phyloP scores from a whole-genome alignment of 179 eudicot species.

The Nepenthes alata region DNA sequence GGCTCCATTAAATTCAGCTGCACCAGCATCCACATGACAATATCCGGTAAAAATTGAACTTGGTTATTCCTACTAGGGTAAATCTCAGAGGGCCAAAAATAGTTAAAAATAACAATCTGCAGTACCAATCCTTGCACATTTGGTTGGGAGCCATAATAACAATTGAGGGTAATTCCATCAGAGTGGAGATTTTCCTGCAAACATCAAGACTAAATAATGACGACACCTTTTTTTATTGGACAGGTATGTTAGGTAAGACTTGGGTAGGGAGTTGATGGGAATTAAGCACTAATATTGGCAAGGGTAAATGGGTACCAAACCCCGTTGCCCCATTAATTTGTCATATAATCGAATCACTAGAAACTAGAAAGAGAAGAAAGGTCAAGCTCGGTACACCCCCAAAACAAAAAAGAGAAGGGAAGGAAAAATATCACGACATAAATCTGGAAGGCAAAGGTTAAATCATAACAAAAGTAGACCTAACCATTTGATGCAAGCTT shows the following conservation, averaged over 20 bases:
- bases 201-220: slow-evolving; percentile 5
- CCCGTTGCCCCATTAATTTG: too few species aligned
- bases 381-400: too few species aligned
- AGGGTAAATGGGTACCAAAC: too few species aligned
- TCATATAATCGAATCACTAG: too few species aligned
- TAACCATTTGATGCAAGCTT: slow-evolving; percentile 70
- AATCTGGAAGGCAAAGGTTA: neutral
- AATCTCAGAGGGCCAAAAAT: neutral
- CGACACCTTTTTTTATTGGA: neutral
- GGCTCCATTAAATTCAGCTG: slow-evolving; percentile 96
- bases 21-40: slow-evolving; percentile 25
- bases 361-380: too few species aligned
- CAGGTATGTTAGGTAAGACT: too few species aligned
- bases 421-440: neutral
- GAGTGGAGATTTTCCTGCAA: slow-evolving; percentile 50
- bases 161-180: slow-evolving; percentile 53
- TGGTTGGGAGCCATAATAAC: slow-evolving; percentile 63
- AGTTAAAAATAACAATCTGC: neutral
- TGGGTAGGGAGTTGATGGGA: too few species aligned
- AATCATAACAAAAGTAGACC: slow-evolving; percentile 10
- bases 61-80: neutral
- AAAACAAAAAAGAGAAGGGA: neutral
- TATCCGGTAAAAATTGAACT: neutral
- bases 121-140: slow-evolving; percentile 83
- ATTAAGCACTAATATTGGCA: too few species aligned